phyloP scores from a whole-genome alignment of 2,329 filamentous ascomycete species.

The Colletotrichum phormii region DNA sequence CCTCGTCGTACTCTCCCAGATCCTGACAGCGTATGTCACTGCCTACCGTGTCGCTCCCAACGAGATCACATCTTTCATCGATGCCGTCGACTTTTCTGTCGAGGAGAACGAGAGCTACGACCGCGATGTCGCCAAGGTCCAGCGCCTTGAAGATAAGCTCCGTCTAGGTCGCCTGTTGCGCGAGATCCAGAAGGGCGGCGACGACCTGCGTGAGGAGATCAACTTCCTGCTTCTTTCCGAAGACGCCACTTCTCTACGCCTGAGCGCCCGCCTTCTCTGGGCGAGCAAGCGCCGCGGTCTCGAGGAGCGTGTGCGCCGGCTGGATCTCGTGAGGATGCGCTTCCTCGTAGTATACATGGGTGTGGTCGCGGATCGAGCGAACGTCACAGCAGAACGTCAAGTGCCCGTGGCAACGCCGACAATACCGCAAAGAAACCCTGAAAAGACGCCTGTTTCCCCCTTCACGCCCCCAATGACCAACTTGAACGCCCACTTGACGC shows the following conservation, averaged over 20 bases:
- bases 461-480: slow-evolving; percentile 47
- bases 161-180: slow-evolving; percentile 68
- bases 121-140: slow-evolving; percentile 67
- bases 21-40: slow-evolving; percentile 61
- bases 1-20: slow-evolving; percentile 64
- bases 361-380: slow-evolving; percentile 58
- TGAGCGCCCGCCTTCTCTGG: slow-evolving; percentile 67
- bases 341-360: slow-evolving; percentile 75
- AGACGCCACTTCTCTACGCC: slow-evolving; percentile 53
- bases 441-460: slow-evolving; percentile 42
- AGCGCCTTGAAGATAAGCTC: slow-evolving; percentile 71
- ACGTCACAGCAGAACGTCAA: slow-evolving; percentile 42
- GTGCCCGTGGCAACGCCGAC: slow-evolving; percentile 20
- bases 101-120: slow-evolving; percentile 75
- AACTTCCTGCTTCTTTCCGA: slow-evolving; percentile 59
- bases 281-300: slow-evolving; percentile 64
- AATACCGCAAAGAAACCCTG: slow-evolving; percentile 42
- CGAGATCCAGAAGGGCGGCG: slow-evolving; percentile 71
- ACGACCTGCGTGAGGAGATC: slow-evolving; percentile 71
- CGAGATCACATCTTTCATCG: slow-evolving; percentile 68
- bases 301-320: slow-evolving; percentile 67
- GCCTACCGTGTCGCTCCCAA: slow-evolving; percentile 69
- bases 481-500: slow-evolving; percentile 45
- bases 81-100: slow-evolving; percentile 71
- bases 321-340: slow-evolving; percentile 73